Base-by-base conservation (phyloP, 2,329 filamentous ascomycete genomes). In the Colletotrichum costaricense region DNA sequence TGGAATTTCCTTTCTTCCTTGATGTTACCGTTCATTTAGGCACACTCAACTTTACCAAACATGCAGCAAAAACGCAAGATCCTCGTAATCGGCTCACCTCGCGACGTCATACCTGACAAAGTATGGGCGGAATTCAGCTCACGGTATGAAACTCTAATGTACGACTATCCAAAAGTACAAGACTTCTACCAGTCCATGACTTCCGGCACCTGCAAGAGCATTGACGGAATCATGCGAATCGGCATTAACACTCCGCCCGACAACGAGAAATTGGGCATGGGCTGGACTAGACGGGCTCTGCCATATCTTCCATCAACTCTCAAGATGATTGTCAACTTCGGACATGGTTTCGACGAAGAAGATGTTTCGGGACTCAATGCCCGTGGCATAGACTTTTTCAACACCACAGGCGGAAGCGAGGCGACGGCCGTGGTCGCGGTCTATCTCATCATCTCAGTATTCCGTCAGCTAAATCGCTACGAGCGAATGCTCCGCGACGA, bases 371-470 rank as follows among this genome's bases (percentile, higher is more conserved):
- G 56, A 2, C 69, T 72, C 19, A 35, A 28, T 9, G 16, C 12
- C 3, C 57, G 63, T 26, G 57, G 69, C 16, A 28, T 67, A 1
- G 46, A 62, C 1, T 72, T 62, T n/a, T 42, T 19, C 35, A 62
- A 72, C 35, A 57, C 69, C 0, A 52, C 63, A 4, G 69, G 63
- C 22, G 69, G 69, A 26, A 67, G 46, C 49, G 69, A 63, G 9
- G 56, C 69, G 19, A 72, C 69, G 3, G 69, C 69, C 5, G 63
- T 57, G 5, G 63, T 67, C 14, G 69, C 56, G 22, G 22, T 46
- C 1, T 67, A 62, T 26, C 63, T 67, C 24, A 46, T 72, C 33
- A 67, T 72, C 35, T 52, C 63, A 2, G 57, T 38, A 9, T 72
- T 67, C 8, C 69, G 56, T 11, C 64, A 67, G 56, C 56, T 67